Base-by-base conservation (phyloP, 257 asterid genomes). In the Paraleonurus japonicus region DNA sequence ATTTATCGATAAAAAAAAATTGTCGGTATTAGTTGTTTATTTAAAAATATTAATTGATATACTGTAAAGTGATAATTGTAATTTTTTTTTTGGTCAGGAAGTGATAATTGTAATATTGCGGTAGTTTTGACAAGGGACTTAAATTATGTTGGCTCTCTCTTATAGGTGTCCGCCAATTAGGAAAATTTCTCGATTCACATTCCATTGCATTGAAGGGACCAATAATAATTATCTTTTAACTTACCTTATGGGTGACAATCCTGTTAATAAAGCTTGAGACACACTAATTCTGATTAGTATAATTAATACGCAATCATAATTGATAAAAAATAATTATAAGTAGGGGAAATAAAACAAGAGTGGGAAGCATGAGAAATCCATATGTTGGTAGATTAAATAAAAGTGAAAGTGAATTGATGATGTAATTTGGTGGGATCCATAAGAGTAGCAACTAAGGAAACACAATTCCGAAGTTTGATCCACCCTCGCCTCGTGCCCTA, bases 401-500 rank as follows among this genome's bases (percentile, higher is more conserved):
- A 67, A 66, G 80, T 61, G 60, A 58, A 67, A 66, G 80, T 61
- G 60, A 27, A 61, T 27, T 41, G 22, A 51, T 72, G 69, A 13
- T 55, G 72, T 47, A 39, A 57, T 67, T 39, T 23, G 61, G 60
- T 23, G 77, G 80, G 84, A 41, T 54, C 89, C 86, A 61, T 2
- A 55, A 57, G 85, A 67, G 78, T 53, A 81, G 79, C 86, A 80
- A 75, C 71, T 65, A 65, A 61, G 87, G 84, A 84, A 76, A 84
- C 88, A 81, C 76, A 84, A 67, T 74, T 76, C 83, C 84, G 43
- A 70, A 71, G 27, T 70, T 84, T 81, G 69, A 84, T 81, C 67
- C 62, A 61, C 58, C 27, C 85, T 73, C 39, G 7, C 39, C 39
- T 4, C 81, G 80, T 77, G 81, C 73, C 67, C 76, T 72, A 60